Evolutionary conservation across 202 grass and related monocot genomes (phyloP).

Genomic region (Elaeis oleifera): DNA sequence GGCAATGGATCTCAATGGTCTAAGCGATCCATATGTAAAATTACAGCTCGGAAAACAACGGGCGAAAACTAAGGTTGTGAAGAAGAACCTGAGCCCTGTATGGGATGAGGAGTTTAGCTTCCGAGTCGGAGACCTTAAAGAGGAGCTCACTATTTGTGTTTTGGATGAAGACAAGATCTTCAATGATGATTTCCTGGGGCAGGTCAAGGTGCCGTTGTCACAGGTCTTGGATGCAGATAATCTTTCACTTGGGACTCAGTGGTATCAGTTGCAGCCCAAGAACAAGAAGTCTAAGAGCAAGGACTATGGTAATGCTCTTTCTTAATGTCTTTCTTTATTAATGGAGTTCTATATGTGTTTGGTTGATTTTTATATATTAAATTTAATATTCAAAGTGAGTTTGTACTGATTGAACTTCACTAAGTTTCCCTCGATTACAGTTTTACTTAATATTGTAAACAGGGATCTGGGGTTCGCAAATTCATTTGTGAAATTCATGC

Average conservation of each 20-base stretch:
- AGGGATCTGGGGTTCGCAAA: no score
- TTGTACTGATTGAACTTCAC: no score
- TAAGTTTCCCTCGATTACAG: no score
- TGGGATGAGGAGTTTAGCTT: conserved; percentile 94
- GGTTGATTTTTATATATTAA: no score
- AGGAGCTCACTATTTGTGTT: conserved; percentile 54
- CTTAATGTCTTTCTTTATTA: no score
- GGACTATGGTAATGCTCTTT: conserved; percentile 47
- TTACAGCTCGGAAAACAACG: conserved; percentile 79
- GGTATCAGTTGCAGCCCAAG: conserved; percentile 83
- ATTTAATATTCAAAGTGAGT: not conserved
- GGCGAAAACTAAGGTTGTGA: conserved; percentile 57
- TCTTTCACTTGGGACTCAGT: conserved; percentile 49
- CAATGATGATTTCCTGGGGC: conserved; percentile 79
- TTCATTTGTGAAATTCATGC: no score
- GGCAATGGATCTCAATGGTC: conserved; percentile 40
- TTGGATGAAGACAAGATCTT: conserved; percentile 88
- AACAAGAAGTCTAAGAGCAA: conserved; percentile 72
- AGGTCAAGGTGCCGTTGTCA: conserved; percentile 72
- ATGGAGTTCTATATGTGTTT: conserved; percentile 5
- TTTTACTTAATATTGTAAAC: no score
- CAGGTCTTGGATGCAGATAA: conserved; percentile 65
- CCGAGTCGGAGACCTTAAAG: conserved; percentile 63
- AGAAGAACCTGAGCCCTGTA: conserved; percentile 40
- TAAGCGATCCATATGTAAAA: conserved; percentile 60